A percentile compares a stretch with the other conserved stretches of the same genome.
Evolutionary conservation across 345 rosid species (phyloP).

Genomic region (Xanthoceras sorbifolium): DNA sequence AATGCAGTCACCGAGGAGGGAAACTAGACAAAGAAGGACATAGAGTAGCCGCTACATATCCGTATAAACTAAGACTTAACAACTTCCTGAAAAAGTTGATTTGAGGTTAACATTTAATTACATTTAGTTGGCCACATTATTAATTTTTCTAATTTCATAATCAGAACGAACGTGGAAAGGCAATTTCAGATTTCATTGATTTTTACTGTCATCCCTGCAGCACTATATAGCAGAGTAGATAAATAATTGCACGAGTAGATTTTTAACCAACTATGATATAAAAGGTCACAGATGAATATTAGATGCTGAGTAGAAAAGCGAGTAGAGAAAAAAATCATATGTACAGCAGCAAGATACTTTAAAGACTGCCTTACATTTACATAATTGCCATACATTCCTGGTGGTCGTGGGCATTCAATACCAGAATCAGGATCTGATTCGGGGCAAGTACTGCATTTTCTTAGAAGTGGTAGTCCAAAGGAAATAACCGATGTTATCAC

Average conservation of each 20-base stretch:
- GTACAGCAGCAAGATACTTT: not conserved
- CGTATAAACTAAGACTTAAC: not conserved
- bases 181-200: not conserved
- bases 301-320: not conserved
- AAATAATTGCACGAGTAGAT: not conserved
- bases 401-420: constrained; percentile 84
- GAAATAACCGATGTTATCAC: constrained; percentile 82
- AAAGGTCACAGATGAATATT: not conserved
- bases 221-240: not conserved
- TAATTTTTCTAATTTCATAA: too few relatives aligned
- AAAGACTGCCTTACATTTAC: constrained; percentile 64
- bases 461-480: constrained; percentile 85
- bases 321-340: not conserved
- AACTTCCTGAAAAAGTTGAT: not conserved
- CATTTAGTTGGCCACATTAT: not conserved
- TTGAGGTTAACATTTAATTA: not conserved
- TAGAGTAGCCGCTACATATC: not conserved
- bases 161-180: not conserved
- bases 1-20: not conserved
- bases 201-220: not conserved
- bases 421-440: constrained; percentile 67
- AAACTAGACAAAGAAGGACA: not conserved
- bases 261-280: not conserved
- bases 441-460: constrained; percentile 95
- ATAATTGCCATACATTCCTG: constrained; percentile 95